Base-by-base conservation (phyloP, 2,329 filamentous ascomycete species). In the Emydomyces testavorans region DNA sequence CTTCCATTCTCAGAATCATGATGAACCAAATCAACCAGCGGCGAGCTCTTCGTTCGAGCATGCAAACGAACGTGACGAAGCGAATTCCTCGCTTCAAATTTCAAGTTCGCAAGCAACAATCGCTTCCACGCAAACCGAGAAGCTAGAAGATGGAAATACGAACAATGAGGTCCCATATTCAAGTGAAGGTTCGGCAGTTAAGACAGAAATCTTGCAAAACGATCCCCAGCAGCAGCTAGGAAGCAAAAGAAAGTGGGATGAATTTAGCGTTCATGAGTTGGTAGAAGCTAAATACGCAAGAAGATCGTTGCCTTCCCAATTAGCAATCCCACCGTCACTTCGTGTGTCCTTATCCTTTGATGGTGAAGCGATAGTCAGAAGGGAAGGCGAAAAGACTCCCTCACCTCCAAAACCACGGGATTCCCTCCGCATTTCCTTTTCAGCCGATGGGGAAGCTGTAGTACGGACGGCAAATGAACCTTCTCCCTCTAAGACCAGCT, bases 401-500 rank as follows among this genome's bases (percentile, higher is more conserved):
- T 67, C 66, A 4, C 64, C 64, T 23, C 62, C 65, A 18, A 65
- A 68, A 50, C 55, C 65, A 43, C 60, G 64, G 24, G 63, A 65
- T 41, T 75, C 77, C 23, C 75, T 94, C 49, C 81, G 87, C 41
- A 73, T 95, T 23, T 87, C 85, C 1, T 79, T 92, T 59, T 92
- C 86, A 15, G 75, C 89, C 26, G 87, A 95, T 60, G 90, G 90
- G 55, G 90, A 89, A 60, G 90, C 90, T n/a, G 83, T 90, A 58
- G 74, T 95, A 44, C 78, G 89, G 18, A 79, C 77, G 13, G 73
- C 82, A 47, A 75, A 82, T 52, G 78, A 82, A 53, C 72, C 75
- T 24, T 83, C 82, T 2, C 83, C 85, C 44, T 77, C 73, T 50
- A 71, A 74, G 57, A 66, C 69, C 57, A 69, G 68, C 55, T 74